Percentiles rank a stretch among this genome's conserved stretches.
Conservation (phyloP, 75 land plant species). For the Picea sitchensis region DNA sequence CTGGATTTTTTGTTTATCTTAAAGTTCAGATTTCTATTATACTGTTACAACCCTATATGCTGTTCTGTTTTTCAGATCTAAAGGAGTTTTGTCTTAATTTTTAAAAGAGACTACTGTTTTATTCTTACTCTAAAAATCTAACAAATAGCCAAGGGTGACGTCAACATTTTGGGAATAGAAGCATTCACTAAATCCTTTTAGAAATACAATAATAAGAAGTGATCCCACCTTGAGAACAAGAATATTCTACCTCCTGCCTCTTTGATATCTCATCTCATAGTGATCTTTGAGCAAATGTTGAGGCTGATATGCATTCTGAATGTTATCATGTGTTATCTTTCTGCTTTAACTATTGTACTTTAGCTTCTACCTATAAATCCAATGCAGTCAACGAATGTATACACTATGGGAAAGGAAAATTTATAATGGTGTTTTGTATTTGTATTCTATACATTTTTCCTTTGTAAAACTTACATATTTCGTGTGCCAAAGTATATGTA, state of each 20-base stretch:
- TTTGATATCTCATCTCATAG: neutral
- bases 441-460: neutral
- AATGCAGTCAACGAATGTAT: neutral
- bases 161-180: neutral
- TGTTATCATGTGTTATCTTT: neutral
- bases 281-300: neutral
- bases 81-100: no score
- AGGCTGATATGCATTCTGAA: neutral
- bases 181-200: neutral
- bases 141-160: no score
- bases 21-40: no score
- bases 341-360: neutral
- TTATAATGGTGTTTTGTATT: neutral
- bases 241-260: neutral
- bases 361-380: neutral
- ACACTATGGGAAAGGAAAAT: neutral
- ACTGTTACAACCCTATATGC: no score
- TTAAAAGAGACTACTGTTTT: no score
- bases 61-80: no score
- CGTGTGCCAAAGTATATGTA: neutral
- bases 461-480: neutral
- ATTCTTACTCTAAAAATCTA: no score
- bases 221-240: neutral
- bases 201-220: neutral
- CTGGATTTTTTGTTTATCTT: no score